A percentile compares a stretch with the other conserved stretches of the same genome.
Evolutionary conservation across 371 early-diverging fungal genomes (phyloP).

Genomic region (Mucor racemosus): DNA sequence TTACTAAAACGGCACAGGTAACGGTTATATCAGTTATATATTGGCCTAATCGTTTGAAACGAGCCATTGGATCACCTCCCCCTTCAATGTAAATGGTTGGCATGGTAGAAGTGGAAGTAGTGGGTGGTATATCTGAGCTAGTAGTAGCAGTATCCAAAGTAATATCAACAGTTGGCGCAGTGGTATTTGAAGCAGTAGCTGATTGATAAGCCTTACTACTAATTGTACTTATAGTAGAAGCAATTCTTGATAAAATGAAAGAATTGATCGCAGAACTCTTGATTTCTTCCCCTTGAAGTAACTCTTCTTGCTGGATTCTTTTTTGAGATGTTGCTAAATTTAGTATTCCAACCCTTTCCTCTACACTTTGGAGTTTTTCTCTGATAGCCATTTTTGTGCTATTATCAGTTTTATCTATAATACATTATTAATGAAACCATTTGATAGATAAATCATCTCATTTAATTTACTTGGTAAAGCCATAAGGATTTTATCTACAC

Average conservation of each 20-base stretch:
- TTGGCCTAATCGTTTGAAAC: constrained; percentile 42
- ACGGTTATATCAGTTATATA: constrained; percentile 56
- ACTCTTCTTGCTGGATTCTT: constrained; percentile 17
- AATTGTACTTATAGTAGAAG: constrained; percentile 31
- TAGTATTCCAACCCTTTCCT: constrained; percentile 48
- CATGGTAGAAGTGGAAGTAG: background rate
- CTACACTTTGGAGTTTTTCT: constrained; percentile 42
- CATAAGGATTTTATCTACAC: constrained; percentile 56
- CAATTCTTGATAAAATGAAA: constrained; percentile 32
- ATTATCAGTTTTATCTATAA: constrained; percentile 41
- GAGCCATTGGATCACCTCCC: constrained; percentile 28
- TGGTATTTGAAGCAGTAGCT: background rate
- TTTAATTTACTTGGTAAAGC: constrained; percentile 57
- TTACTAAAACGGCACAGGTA: constrained; percentile 57
- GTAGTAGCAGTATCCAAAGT: background rate
- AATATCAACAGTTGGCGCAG: background rate
- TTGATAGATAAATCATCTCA: background rate
- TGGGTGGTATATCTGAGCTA: background rate
- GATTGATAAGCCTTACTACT: constrained; percentile 23
- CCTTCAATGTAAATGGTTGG: background rate
- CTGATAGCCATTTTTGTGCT: constrained; percentile 35
- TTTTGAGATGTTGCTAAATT: constrained; percentile 29
- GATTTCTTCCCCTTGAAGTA: background rate
- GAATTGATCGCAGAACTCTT: constrained; percentile 1
- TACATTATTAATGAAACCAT: background rate